Evolutionary conservation across 495 filamentous ascomycete genomes (phyloP).

Genomic region (Hypoxylon fragiforme): DNA sequence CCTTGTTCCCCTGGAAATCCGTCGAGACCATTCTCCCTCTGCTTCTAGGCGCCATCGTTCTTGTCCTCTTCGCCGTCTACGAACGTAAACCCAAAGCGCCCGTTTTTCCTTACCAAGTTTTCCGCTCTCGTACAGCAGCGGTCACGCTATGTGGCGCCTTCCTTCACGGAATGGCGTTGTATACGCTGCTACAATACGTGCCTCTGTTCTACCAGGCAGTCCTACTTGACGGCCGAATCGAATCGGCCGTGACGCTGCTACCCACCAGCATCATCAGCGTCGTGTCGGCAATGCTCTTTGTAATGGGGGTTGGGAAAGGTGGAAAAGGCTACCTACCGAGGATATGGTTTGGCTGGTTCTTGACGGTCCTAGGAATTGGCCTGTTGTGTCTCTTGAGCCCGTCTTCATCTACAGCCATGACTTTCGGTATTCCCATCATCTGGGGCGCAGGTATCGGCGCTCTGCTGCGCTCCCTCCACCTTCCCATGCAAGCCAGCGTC

Average conservation of each 20-base stretch:
- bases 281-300: conserved; percentile 21
- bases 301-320: conserved; percentile 27
- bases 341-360: conserved; percentile 35
- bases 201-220: conserved; percentile 47
- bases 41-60: conserved; percentile 39
- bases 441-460: conserved; percentile 36
- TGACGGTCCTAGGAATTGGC: conserved; percentile 30
- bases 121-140: conserved; percentile 36
- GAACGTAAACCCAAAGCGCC: conserved; percentile 39
- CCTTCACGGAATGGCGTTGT: conserved; percentile 41
- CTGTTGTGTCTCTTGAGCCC: conserved; percentile 27
- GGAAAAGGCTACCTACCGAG: conserved; percentile 30
- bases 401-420: conserved; percentile 17
- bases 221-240: conserved; percentile 32
- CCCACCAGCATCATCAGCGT: conserved; percentile 32
- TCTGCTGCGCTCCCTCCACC: conserved; percentile 25
- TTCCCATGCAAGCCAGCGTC: conserved; percentile 46
- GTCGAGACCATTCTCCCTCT: conserved; percentile 45
- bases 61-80: conserved; percentile 43
- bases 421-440: conserved; percentile 35
- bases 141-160: conserved; percentile 35
- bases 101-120: conserved; percentile 41
- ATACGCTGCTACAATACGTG: conserved; percentile 40
- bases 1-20: conserved; percentile 46
- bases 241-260: conserved; percentile 36